Base-by-base conservation (phyloP, 768 basidiomycete species). In the Rhodotorula babjevae region DNA sequence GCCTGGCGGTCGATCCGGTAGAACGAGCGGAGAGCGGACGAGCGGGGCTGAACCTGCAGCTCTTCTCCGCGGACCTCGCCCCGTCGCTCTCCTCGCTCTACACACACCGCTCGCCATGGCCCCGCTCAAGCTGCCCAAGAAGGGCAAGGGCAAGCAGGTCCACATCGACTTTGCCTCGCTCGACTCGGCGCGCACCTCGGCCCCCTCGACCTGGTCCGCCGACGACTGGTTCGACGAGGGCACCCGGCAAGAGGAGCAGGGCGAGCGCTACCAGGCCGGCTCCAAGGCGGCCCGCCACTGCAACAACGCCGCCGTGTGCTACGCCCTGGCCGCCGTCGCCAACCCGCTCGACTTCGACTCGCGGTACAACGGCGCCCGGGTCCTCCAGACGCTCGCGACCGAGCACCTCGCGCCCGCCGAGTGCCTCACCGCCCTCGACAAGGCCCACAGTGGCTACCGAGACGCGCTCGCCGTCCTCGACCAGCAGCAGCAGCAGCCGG, bases 141-240 rank as follows among this genome's bases (percentile, higher is more conserved):
- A 52, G 15, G 56, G 60, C 47, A 75, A 71, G 44, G 19, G 42
- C 46, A 72, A 68, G 63, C 71, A 72, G 53, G 25, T 63, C 46
- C 60, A 65, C 63, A 65, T 73, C 59, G 60, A 68, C 64, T 73
- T 15, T 31, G 12, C n/a, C 21, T 52, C 72, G 6, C 50, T 55
- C 46, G 72, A 73, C 23, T 25, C 49, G 6, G 72, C 68, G 3
- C 59, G 56, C 40, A 29, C 63, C 11, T 62, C 63, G 4, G 72
- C 72, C 8, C 67, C 67, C 10, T 0, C 21, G 1, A 18, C 29
- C 27, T 68, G 67, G 67, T 12, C 42, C 15, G 21, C 25, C 42
- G 74, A 72, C n/a, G 61, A 58, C 49, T 75, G 67, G 67, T 44
- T 72, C 23, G 61, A 63, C 60, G 74, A 76, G 63, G 74, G 74